Percentiles rank a stretch among this genome's conserved stretches.
Conservation (phyloP, 2,329 filamentous ascomycete species). For the Nemania sp. region DNA sequence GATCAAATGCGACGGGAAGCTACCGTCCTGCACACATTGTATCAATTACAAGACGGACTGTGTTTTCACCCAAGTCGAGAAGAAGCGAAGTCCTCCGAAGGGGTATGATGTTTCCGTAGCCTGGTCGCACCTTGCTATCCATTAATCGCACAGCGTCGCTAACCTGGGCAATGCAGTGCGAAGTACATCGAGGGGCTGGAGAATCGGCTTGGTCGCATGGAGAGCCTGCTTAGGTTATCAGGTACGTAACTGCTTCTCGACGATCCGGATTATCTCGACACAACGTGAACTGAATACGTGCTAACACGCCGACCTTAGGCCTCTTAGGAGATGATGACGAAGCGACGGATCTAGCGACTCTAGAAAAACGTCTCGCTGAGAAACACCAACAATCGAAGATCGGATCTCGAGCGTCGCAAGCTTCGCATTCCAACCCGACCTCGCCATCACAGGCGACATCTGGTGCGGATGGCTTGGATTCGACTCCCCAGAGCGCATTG, state of each 20-base stretch:
- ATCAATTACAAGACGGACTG: constrained; percentile 98
- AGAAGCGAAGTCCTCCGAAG: constrained; percentile 96
- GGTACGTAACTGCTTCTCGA: constrained; percentile 48
- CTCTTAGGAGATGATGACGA: constrained; percentile 85
- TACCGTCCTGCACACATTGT: constrained; percentile 93
- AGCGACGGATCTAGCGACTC: constrained; percentile 81
- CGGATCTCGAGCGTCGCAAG: constrained; percentile 52
- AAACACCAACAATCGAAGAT: constrained; percentile 57
- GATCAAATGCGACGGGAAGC: constrained; percentile 97
- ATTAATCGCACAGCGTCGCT: too few species aligned
- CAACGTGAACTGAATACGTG: neutral
- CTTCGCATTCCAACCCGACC: constrained; percentile 51
- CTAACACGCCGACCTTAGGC: constrained; percentile 49
- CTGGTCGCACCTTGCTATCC: neutral
- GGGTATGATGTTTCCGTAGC: constrained; percentile 61
- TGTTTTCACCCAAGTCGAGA: constrained; percentile 96
- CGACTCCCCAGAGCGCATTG: constrained; percentile 57
- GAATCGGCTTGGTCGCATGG: constrained; percentile 94
- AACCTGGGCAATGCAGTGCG: constrained; percentile 57
- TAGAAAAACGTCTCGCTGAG: constrained; percentile 75
- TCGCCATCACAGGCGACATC: constrained; percentile 55
- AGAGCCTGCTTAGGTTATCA: constrained; percentile 83
- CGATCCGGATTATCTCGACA: neutral
- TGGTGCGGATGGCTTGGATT: constrained; percentile 46
- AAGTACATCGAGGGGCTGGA: constrained; percentile 98